These are phyloP conservation scores for Trypanosoma theileri DNA, from an alignment of 208 protist genomes.

Conservation along the genomic window DNA sequence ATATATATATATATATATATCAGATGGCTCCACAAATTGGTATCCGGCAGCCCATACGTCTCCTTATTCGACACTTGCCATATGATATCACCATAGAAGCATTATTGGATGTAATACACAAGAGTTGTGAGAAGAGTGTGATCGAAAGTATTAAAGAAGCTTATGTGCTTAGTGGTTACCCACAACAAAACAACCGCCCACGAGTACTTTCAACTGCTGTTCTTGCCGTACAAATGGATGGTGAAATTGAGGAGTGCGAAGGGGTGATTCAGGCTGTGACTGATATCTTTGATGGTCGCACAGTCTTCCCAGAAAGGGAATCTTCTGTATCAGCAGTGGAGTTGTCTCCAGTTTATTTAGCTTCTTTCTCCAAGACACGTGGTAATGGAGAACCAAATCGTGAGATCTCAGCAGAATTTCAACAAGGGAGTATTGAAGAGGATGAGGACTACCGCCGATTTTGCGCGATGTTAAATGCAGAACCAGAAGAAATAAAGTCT, in stretches of 20 bases:
- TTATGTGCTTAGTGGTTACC: slow-evolving; percentile 10
- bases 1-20: too few relatives aligned
- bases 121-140: neutral
- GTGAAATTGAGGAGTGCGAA: neutral
- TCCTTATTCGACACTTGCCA: slow-evolving; percentile 22
- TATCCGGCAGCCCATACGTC: neutral
- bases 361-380: too few relatives aligned
- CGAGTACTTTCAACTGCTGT: slow-evolving; percentile 12
- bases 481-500: neutral
- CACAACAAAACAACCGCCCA: neutral
- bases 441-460: slow-evolving; percentile 21
- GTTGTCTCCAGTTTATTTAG: neutral
- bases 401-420: neutral
- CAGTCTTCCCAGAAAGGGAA: slow-evolving; percentile 2
- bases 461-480: neutral
- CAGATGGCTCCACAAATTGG: slow-evolving; percentile 3
- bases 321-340: neutral
- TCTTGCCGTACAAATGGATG: neutral
- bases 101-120: slow-evolving; percentile 1
- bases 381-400: neutral
- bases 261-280: neutral
- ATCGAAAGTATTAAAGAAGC: neutral
- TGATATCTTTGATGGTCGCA: slow-evolving; percentile 13
- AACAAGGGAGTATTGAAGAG: slow-evolving; percentile 9
- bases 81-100: slow-evolving; percentile 12